Evolutionary conservation across 768 basidiomycete genomes (phyloP), one percentile per base, ranked within the genome.

Genomic region (Hydnomerulius pinastri): DNA sequence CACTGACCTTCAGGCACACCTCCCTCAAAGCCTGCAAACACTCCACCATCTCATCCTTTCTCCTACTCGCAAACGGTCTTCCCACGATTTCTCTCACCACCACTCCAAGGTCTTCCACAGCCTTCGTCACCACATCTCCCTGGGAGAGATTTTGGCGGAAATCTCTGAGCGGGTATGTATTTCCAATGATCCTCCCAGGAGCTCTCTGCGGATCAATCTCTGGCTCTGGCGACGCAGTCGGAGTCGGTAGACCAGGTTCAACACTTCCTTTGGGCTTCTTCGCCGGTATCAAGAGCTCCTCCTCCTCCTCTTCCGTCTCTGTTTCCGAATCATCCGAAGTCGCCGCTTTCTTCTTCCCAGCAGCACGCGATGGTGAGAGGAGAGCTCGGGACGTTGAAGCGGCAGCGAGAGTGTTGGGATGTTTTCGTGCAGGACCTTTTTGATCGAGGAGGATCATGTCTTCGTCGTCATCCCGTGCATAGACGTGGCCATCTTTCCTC

Each of bases 51-150:
- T 92, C 87, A 13, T 74, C 73, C 30, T 76, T 77, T 52, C 92
- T 77, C 57, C 82, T 77, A 30, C 68, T 71, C 33, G 88, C 79
- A 69, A 95, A 96, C 30, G 89, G 89, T 23, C 75, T 75, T 55
- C 79, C 65, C 9, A 88, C 75, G 36, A 92, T 78, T 63, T 92
- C 87, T 50, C 74, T 73, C 38, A 94, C 80, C 9, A 93, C 85
- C 13, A 66, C 75, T 11, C 77, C 82, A 40, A 95, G 68, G 66
- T 94, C 93, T 58, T 87, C 84, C 7, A 92, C 87, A 0, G 91
- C 92, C 69, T 95, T 92, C 12, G 79, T 82, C 32, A 94, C 90
- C 17, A 92, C 71, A 65, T 92, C 92, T 0, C 90, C 91, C 46
- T 77, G 77, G 23, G 74, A 77, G 28, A 90, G 70, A 62, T 90